phyloP scores from a whole-genome alignment of 2,329 filamentous ascomycete genomes.

The Trichoderma simmonsii region DNA sequence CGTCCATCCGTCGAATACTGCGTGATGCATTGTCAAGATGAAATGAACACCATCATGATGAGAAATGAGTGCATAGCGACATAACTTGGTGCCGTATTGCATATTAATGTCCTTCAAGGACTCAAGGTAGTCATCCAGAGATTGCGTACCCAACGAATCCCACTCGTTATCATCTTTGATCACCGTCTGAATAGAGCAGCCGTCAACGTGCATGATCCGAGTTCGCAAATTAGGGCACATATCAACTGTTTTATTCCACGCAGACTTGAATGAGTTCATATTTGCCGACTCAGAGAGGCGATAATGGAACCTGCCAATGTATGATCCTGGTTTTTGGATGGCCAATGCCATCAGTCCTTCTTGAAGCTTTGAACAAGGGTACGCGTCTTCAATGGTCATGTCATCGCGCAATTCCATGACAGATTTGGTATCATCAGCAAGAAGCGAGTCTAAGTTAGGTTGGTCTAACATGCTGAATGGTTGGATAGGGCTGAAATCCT shows the following conservation, averaged over 20 bases:
- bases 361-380: constrained; percentile 20
- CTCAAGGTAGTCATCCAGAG: background rate
- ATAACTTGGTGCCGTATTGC: background rate
- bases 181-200: background rate
- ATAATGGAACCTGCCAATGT: background rate
- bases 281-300: no score
- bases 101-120: no score
- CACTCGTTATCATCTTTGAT: background rate
- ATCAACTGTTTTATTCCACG: no score
- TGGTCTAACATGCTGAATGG: background rate
- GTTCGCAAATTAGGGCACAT: constrained; percentile 17
- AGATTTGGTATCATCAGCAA: background rate
- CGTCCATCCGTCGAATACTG: constrained; percentile 31
- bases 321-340: constrained; percentile 7
- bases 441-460: no score
- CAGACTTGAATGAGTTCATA: no score
- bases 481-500: background rate
- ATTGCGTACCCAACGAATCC: background rate
- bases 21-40: constrained; percentile 28
- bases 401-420: background rate
- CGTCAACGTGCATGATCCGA: constrained; percentile 10
- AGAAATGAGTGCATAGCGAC: background rate
- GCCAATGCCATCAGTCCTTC: constrained; percentile 21
- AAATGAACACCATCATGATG: constrained; percentile 3
- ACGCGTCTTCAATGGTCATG: constrained; percentile 10